Evolutionary conservation across 495 filamentous ascomycete species (phyloP).

Genomic region (Xylaria intraflava): DNA sequence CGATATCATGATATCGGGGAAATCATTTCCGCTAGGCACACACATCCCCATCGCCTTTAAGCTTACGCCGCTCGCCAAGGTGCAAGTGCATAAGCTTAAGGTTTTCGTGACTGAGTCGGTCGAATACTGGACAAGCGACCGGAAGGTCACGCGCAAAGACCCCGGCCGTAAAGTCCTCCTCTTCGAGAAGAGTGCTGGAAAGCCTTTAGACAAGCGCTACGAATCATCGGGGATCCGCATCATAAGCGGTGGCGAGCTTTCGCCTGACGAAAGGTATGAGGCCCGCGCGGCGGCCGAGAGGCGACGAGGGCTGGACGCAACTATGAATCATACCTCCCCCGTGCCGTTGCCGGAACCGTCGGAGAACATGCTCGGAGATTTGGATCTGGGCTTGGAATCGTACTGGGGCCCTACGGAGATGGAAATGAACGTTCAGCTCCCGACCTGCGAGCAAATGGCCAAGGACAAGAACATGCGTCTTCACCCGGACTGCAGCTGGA

Average conservation of each 20-base stretch:
- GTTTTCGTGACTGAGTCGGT: constrained; percentile 91
- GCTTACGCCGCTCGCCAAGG: constrained; percentile 90
- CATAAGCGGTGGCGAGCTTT: constrained; percentile 69
- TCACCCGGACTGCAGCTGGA: constrained; percentile 92
- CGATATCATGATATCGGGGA: constrained; percentile 97
- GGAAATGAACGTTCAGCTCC: constrained; percentile 92
- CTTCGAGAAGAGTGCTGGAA: constrained; percentile 86
- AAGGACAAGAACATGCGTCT: constrained; percentile 66
- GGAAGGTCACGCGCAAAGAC: constrained; percentile 82
- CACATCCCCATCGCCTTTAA: constrained; percentile 98
- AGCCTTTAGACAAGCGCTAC: constrained; percentile 68
- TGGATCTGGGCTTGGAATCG: constrained; percentile 55
- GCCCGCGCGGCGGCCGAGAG: constrained; percentile 34
- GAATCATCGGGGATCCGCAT: constrained; percentile 73
- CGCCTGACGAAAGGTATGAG: constrained; percentile 35
- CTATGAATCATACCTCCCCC: constrained; percentile 24
- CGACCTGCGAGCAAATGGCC: constrained; percentile 84
- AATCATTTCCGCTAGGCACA: constrained; percentile 89
- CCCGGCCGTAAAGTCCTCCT: constrained; percentile 76
- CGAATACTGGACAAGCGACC: constrained; percentile 86
- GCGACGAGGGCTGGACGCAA: constrained; percentile 35
- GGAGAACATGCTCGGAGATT: constrained; percentile 76
- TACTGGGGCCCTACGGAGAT: constrained; percentile 86
- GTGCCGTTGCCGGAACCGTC: constrained; percentile 39
- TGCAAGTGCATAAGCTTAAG: constrained; percentile 93